Evolutionary conservation across 257 asterid genomes (phyloP).

Genomic region (Capsicum baccatum): DNA sequence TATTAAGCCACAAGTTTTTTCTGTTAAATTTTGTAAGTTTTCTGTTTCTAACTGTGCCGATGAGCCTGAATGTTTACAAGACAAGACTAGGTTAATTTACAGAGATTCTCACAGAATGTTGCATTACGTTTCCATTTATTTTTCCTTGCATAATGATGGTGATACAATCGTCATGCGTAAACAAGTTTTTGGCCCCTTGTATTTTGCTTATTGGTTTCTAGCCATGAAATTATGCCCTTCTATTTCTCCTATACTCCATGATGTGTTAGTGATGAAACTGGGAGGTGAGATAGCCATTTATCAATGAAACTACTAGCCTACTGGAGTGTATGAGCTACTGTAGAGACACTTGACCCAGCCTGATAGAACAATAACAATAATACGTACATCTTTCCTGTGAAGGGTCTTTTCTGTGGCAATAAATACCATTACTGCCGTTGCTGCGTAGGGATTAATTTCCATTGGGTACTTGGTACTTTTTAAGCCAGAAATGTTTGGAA

Average conservation of each 20-base stretch:
- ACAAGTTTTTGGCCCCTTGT: background rate
- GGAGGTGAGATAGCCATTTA: background rate
- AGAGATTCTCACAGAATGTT: background rate
- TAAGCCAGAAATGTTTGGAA: background rate
- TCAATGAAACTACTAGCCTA: background rate
- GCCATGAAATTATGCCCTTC: background rate
- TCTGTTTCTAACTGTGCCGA: conserved; percentile 4
- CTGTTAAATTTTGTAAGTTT: conserved; percentile 27
- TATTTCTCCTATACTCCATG: too few relatives aligned
- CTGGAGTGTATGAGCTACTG: background rate
- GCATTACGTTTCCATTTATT: background rate
- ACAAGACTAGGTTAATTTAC: conserved; percentile 23
- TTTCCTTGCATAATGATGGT: background rate
- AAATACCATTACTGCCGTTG: background rate
- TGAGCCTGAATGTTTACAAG: conserved; percentile 13
- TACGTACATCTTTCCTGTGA: background rate
- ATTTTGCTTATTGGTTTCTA: background rate
- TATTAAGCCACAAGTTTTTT: conserved; percentile 13
- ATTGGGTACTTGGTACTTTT: background rate
- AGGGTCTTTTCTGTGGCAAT: background rate
- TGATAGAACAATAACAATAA: background rate
- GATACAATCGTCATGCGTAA: background rate
- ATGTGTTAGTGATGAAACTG: background rate
- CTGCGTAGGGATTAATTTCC: background rate
- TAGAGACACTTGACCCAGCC: background rate